Conservation (phyloP, 1,139 yeast genomes). For the Wickerhamomyces sp. region DNA sequence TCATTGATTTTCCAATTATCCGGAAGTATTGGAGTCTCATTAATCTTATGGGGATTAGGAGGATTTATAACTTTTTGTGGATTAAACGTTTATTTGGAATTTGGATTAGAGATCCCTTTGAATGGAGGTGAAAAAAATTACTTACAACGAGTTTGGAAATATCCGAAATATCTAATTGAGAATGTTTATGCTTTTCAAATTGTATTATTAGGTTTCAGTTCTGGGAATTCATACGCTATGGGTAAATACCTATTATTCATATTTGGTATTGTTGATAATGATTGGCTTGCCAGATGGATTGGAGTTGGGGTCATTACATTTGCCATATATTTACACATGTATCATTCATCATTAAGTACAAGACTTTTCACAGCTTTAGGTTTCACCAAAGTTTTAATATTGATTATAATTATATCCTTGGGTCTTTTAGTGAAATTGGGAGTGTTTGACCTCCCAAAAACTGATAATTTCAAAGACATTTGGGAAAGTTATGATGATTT, state of each 20-base stretch:
- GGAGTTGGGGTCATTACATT: constrained; percentile 42
- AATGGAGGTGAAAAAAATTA: constrained; percentile 51
- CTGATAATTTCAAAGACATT: constrained; percentile 28
- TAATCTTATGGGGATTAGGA: constrained; percentile 39
- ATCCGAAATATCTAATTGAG: constrained; percentile 20
- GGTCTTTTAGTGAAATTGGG: constrained; percentile 25
- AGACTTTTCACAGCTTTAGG: constrained; percentile 41
- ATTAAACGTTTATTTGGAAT: constrained; percentile 41
- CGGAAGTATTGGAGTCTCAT: constrained; percentile 39
- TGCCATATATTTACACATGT: constrained; percentile 37
- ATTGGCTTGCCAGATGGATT: constrained; percentile 33
- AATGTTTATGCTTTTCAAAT: constrained; percentile 43
- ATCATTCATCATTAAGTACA: constrained; percentile 39
- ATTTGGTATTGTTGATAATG: constrained; percentile 26
- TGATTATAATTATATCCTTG: constrained; percentile 35
- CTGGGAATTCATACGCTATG: constrained; percentile 48
- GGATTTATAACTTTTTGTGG: constrained; percentile 45
- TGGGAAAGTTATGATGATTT: constrained; percentile 26
- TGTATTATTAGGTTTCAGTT: constrained; percentile 43
- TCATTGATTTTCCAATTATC: constrained; percentile 40
- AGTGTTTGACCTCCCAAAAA: constrained; percentile 3
- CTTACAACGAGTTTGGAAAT: constrained; percentile 34
- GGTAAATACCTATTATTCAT: constrained; percentile 45
- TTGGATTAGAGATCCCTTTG: constrained; percentile 41
- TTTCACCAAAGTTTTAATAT: constrained; percentile 36